These are phyloP conservation scores for Lanmaoa rubissima DNA, from an alignment of 768 basidiomycete genomes.

Conservation along the genomic window DNA sequence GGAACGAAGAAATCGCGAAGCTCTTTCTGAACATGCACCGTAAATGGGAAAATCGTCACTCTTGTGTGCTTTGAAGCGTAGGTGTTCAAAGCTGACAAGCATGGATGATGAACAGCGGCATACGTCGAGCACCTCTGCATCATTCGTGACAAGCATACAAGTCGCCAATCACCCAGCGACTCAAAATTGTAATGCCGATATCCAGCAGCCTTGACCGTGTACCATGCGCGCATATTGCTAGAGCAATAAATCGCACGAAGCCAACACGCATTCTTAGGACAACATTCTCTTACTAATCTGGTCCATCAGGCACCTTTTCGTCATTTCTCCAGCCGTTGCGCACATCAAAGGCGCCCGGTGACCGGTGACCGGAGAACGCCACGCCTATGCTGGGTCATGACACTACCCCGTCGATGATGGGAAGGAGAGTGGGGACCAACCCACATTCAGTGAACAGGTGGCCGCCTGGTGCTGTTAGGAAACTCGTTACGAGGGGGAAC, in stretches of 20 bases:
- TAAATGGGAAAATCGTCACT: constrained; percentile 18
- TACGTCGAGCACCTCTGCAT: background rate
- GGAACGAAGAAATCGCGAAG: background rate
- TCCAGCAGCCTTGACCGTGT: background rate
- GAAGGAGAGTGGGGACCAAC: background rate
- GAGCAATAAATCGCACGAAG: constrained; percentile 31
- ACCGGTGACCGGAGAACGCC: constrained; percentile 20
- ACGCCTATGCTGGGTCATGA: constrained; percentile 5
- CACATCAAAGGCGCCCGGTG: constrained; percentile 15
- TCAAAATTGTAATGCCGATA: background rate
- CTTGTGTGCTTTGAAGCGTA: background rate
- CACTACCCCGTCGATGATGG: background rate
- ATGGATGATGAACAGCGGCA: background rate
- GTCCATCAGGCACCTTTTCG: constrained; percentile 4
- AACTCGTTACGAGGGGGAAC: background rate
- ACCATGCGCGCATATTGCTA: constrained; percentile 8
- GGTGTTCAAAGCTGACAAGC: background rate
- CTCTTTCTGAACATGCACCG: background rate
- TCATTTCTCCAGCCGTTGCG: constrained; percentile 4
- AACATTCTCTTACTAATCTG: constrained; percentile 20
- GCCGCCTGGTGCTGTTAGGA: background rate
- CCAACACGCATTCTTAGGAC: constrained; percentile 8
- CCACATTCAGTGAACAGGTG: background rate
- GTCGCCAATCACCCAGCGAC: background rate
- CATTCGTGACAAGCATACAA: background rate